These are phyloP conservation scores for Lagerstroemia speciosa DNA, from an alignment of 345 rosid genomes.

Conservation along the genomic window DNA sequence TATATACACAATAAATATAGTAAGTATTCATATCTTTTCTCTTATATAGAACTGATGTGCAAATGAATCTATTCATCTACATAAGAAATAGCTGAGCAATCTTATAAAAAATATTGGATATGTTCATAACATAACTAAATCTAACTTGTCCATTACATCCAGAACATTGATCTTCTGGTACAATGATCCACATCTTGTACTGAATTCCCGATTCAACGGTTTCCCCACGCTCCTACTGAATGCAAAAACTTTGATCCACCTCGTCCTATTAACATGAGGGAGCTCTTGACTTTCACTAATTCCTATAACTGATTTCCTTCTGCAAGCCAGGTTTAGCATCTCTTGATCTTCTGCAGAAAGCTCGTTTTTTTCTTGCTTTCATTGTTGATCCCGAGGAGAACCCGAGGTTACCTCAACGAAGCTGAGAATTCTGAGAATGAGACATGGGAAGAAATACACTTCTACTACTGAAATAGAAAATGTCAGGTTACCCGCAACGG, in stretches of 20 bases:
- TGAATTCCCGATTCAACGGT: constrained; percentile 38
- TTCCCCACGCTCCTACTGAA: constrained; percentile 58
- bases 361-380: constrained; percentile 17
- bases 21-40: not conserved
- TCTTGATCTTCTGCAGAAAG: constrained; percentile 60
- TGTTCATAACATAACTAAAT: constrained; percentile 10
- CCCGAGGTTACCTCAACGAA: too few species aligned
- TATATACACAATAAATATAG: not conserved
- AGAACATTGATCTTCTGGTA: constrained; percentile 19
- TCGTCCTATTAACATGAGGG: constrained; percentile 21
- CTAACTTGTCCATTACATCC: constrained; percentile 50
- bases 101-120: constrained; percentile 6
- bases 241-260: constrained; percentile 25
- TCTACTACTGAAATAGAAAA: too few species aligned
- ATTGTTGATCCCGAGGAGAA: too few species aligned
- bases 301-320: constrained; percentile 40
- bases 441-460: too few species aligned
- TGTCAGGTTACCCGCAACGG: too few species aligned
- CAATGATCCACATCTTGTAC: constrained; percentile 10
- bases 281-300: constrained; percentile 85
- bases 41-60: not conserved
- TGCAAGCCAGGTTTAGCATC: constrained; percentile 36
- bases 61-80: not conserved
- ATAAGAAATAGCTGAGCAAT: not conserved
- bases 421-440: too few species aligned